These are phyloP conservation scores for Trichoderma cornu-damae DNA, from an alignment of 2,329 filamentous ascomycete species.

Conservation along the genomic window DNA sequence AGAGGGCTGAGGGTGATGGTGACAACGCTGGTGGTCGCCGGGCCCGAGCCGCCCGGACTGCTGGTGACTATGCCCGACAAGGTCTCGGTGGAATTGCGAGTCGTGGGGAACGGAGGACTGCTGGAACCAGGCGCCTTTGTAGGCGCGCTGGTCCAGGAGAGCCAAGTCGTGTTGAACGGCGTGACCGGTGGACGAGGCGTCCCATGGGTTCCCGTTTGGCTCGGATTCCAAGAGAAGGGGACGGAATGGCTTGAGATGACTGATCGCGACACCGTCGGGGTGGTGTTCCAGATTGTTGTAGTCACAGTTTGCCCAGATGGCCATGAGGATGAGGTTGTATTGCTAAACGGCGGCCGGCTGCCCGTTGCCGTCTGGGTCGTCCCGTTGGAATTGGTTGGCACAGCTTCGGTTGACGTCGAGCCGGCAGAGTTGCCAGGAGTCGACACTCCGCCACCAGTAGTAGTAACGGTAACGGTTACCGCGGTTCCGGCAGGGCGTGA, in stretches of 20 bases:
- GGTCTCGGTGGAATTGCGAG: constrained; percentile 9
- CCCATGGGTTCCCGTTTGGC: not conserved
- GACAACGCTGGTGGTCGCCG: not conserved
- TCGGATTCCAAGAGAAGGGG: not conserved
- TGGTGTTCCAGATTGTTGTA: constrained; percentile 3
- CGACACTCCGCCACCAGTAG: not conserved
- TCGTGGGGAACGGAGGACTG: constrained; percentile 10
- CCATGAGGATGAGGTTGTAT: constrained; percentile 18
- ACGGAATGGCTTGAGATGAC: constrained; percentile 4
- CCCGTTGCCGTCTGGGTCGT: constrained; percentile 1
- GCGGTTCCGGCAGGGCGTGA: not conserved
- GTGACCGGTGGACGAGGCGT: not conserved
- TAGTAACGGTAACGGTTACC: constrained; percentile 6
- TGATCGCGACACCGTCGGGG: constrained; percentile 11
- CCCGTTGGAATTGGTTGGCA: not conserved
- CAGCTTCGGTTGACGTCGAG: not conserved
- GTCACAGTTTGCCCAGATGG: constrained; percentile 11
- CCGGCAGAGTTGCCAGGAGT: not conserved
- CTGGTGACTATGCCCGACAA: constrained; percentile 2
- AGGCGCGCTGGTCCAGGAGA: not conserved
- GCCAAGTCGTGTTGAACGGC: constrained; percentile 8
- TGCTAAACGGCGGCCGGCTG: constrained; percentile 21
- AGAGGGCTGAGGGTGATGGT: constrained; percentile 14
- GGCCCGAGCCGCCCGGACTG: not conserved
- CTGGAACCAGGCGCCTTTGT: not conserved